These are phyloP conservation scores for Sonneratia caseolaris DNA, from an alignment of 345 rosid genomes.

Conservation along the genomic window DNA sequence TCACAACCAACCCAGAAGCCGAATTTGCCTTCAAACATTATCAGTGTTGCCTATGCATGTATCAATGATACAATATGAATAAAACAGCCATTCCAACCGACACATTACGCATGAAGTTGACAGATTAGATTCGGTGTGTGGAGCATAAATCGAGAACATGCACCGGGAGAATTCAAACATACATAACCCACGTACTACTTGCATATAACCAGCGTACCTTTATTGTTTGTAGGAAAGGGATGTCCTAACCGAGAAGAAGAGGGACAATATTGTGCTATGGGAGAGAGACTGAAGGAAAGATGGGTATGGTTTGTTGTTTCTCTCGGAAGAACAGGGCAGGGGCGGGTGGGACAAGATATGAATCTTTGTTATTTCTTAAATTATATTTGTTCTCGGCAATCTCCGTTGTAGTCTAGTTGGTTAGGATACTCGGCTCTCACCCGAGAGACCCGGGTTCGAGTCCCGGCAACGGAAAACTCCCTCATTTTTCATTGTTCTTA, in stretches of 20 bases:
- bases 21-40: constrained; percentile 43
- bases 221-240: background rate
- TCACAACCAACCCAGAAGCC: constrained; percentile 63
- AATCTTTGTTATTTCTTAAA: too few relatives aligned
- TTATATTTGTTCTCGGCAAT: background rate
- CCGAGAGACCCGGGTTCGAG: constrained; percentile 34
- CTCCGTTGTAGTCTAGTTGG: constrained; percentile 41
- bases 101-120: too few relatives aligned
- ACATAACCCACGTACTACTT: too few relatives aligned
- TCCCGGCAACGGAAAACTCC: constrained; percentile 24
- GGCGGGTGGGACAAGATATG: background rate
- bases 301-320: background rate
- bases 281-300: background rate
- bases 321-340: background rate
- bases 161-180: too few relatives aligned
- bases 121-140: too few relatives aligned
- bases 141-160: too few relatives aligned
- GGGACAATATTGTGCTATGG: background rate
- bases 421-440: constrained; percentile 43
- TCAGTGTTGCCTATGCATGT: background rate
- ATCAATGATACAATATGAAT: too few relatives aligned
- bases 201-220: too few relatives aligned
- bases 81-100: too few relatives aligned
- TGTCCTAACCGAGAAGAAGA: background rate
- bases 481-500: background rate